Percentiles rank a stretch among this genome's conserved stretches.
Conservation (phyloP, 2,329 filamentous ascomycete species). For the Ophiostoma ulmi region DNA sequence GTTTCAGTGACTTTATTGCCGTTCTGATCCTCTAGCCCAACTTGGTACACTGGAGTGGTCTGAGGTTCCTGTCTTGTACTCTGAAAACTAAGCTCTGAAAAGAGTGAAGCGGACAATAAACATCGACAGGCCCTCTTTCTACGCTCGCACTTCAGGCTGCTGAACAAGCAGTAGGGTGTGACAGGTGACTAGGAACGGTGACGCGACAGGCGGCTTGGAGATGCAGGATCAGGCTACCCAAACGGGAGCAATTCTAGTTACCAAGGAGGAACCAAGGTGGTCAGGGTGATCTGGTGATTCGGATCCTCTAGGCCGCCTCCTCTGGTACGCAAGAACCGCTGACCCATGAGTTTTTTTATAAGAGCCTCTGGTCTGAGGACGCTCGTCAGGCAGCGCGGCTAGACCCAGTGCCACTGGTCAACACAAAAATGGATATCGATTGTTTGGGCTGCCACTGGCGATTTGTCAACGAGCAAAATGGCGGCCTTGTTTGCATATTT, state of each 20-base stretch:
- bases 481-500: not conserved
- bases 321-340: slow-evolving; percentile 51
- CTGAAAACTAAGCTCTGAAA: not conserved
- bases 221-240: not conserved
- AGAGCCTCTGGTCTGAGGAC: slow-evolving; percentile 66
- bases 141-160: not conserved
- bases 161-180: slow-evolving; percentile 1
- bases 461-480: slow-evolving; percentile 15
- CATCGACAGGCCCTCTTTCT: not conserved
- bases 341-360: slow-evolving; percentile 70
- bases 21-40: slow-evolving; percentile 13
- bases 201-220: slow-evolving; percentile 43
- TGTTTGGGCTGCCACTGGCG: slow-evolving; percentile 9
- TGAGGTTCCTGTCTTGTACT: not conserved
- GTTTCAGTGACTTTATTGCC: slow-evolving; percentile 23
- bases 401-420: slow-evolving; percentile 54
- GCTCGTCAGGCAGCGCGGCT: slow-evolving; percentile 68
- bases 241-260: slow-evolving; percentile 52
- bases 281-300: not conserved
- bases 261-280: slow-evolving; percentile 29
- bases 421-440: slow-evolving; percentile 19
- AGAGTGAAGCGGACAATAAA: not conserved
- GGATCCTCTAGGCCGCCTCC: slow-evolving; percentile 20
- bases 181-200: slow-evolving; percentile 27
- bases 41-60: not conserved